Percentiles rank a stretch among this genome's conserved stretches.
These are phyloP conservation scores for Trametes polyzona DNA, from an alignment of 1,284 basidiomycete species.

Conservation along the genomic window DNA sequence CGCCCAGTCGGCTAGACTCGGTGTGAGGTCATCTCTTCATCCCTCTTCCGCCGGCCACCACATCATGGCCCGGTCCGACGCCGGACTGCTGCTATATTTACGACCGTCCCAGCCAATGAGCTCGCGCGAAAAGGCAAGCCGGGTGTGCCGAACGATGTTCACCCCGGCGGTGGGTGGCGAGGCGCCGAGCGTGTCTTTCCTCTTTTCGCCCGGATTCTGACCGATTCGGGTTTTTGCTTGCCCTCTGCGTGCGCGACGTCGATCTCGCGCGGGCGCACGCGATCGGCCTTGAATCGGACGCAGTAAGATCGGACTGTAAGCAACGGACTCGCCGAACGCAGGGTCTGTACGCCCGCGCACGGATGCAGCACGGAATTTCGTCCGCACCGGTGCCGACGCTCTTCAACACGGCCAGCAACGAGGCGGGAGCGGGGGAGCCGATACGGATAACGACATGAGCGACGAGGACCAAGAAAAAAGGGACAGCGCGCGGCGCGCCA, in stretches of 20 bases:
- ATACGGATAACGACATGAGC: background rate
- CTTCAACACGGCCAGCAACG: background rate
- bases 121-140: background rate
- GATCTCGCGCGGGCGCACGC: constrained; percentile 3
- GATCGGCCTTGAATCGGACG: constrained; percentile 13
- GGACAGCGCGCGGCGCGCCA: background rate
- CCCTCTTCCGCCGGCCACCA: constrained; percentile 13
- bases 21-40: constrained; percentile 18
- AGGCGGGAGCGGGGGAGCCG: background rate
- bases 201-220: background rate
- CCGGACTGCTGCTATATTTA: constrained; percentile 10
- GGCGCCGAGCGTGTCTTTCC: background rate
- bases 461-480: background rate
- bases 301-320: constrained; percentile 4
- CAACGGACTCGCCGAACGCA: background rate
- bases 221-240: background rate
- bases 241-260: background rate
- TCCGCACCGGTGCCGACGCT: background rate
- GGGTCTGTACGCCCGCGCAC: background rate
- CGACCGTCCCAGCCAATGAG: background rate
- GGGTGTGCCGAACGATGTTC: background rate
- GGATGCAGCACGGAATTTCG: constrained; percentile 1
- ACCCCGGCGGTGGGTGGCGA: background rate
- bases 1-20: constrained; percentile 12
- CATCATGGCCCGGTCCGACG: constrained; percentile 5